phyloP scores from a whole-genome alignment of 2,329 filamentous ascomycete genomes.

The Apiospora arundinis region DNA sequence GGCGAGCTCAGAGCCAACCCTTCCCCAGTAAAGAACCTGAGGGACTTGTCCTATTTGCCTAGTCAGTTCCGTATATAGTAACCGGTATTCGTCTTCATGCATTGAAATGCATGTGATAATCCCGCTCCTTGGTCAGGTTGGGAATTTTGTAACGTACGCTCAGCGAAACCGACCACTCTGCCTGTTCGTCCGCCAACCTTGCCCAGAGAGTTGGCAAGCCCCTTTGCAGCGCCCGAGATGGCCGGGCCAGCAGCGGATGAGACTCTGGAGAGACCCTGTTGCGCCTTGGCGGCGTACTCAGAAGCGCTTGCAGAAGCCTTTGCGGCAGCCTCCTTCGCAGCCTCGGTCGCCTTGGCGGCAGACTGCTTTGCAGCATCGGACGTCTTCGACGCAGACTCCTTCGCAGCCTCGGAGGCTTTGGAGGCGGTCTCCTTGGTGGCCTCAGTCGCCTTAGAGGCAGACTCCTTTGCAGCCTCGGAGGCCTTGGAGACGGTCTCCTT shows the following conservation, averaged over 20 bases:
- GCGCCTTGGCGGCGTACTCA: constrained; percentile 68
- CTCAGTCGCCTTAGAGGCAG: neutral
- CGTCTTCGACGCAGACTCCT: constrained; percentile 27
- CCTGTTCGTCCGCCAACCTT: constrained; percentile 86
- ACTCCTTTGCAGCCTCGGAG: neutral
- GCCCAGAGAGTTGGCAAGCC: constrained; percentile 69
- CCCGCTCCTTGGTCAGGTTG: neutral
- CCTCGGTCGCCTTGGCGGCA: constrained; percentile 46
- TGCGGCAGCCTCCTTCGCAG: constrained; percentile 48
- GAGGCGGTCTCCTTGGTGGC: constrained; percentile 5
- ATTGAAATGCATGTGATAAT: constrained; percentile 17
- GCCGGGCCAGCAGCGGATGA: constrained; percentile 80
- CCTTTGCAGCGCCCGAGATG: constrained; percentile 74
- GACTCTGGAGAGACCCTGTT: constrained; percentile 83
- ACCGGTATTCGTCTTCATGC: constrained; percentile 10
- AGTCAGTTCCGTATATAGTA: constrained; percentile 25
- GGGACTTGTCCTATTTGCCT: constrained; percentile 75
- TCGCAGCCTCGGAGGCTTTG: constrained; percentile 49
- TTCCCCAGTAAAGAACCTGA: constrained; percentile 88
- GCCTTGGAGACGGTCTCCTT: no score
- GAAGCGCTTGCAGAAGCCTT: constrained; percentile 51
- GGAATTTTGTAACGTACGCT: constrained; percentile 71
- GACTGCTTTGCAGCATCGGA: constrained; percentile 41
- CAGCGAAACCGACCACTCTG: constrained; percentile 76
- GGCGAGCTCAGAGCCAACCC: constrained; percentile 84